Conservation (phyloP, 768 basidiomycete genomes). For the Clavulina sp. region DNA sequence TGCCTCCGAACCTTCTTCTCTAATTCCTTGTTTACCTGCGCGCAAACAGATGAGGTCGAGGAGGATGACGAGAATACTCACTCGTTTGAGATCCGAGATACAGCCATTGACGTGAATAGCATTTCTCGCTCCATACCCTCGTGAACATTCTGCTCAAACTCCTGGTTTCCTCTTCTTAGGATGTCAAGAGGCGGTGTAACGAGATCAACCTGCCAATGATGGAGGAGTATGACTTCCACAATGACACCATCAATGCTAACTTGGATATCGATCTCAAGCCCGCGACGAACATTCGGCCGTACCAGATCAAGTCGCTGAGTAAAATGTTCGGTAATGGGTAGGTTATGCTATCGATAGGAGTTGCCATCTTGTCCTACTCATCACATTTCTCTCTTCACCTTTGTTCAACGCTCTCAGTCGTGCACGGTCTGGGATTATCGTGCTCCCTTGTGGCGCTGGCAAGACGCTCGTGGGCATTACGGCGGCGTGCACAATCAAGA, state of each 20-base stretch:
- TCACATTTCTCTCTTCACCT: not conserved
- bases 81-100: conserved; percentile 88
- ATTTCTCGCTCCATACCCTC: conserved; percentile 4
- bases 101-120: conserved; percentile 75
- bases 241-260: conserved; percentile 90
- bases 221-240: conserved; percentile 97
- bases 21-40: too few relatives aligned
- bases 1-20: not conserved
- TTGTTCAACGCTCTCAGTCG: conserved; percentile 36
- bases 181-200: conserved; percentile 91
- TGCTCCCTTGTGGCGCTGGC: conserved; percentile 93
- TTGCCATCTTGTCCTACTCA: not conserved
- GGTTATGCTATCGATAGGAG: conserved; percentile 12
- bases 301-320: conserved; percentile 94
- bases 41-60: conserved; percentile 83
- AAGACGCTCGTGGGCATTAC: conserved; percentile 99
- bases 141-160: too few relatives aligned
- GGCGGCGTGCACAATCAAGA: conserved; percentile 97
- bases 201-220: conserved; percentile 96
- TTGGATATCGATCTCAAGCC: conserved; percentile 98
- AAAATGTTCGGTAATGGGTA: conserved; percentile 99
- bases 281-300: conserved; percentile 89
- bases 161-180: conserved; percentile 27
- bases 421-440: conserved; percentile 94
- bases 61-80: conserved; percentile 97